These are phyloP conservation scores for Candida suzukii DNA, from an alignment of 805 yeast genomes.

Conservation along the genomic window DNA sequence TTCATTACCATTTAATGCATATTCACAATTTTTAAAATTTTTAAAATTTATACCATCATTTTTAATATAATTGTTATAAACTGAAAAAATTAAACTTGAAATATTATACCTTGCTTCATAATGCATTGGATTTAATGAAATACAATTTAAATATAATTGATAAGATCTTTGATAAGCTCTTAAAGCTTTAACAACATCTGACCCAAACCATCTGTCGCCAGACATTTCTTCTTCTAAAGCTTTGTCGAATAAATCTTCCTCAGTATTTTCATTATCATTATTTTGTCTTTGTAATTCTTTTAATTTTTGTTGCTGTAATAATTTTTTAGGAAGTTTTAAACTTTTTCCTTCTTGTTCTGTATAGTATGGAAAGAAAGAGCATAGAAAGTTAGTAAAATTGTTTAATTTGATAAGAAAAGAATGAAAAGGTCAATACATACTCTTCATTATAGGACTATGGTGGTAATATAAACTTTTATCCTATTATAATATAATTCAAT, in stretches of 20 bases:
- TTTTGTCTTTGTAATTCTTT: slow-evolving; percentile 3
- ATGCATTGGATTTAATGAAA: slow-evolving; percentile 15
- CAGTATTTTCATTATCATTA: slow-evolving; percentile 28
- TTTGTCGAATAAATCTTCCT: slow-evolving; percentile 46
- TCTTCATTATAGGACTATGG: neutral
- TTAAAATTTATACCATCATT: slow-evolving; percentile 35
- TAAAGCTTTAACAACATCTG: slow-evolving; percentile 58
- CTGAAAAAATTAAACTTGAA: slow-evolving; percentile 50
- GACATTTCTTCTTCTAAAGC: slow-evolving; percentile 61
- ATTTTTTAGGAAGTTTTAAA: slow-evolving; percentile 9
- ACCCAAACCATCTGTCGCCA: slow-evolving; percentile 69
- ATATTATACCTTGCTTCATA: slow-evolving; percentile 54
- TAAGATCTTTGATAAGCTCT: slow-evolving; percentile 59
- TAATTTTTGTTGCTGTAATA: slow-evolving; percentile 3
- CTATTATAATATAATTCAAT: too few species aligned
- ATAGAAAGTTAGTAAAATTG: too few species aligned
- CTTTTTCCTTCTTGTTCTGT: slow-evolving; percentile 3
- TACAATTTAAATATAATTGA: slow-evolving; percentile 32
- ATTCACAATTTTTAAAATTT: slow-evolving; percentile 26
- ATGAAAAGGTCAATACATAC: neutral
- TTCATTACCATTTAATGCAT: slow-evolving; percentile 20
- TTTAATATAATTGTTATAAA: slow-evolving; percentile 43
- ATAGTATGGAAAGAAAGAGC: neutral
- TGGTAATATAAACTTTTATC: too few species aligned
- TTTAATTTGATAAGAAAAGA: too few species aligned